Evolutionary conservation across 192 early-diverging fungal species (phyloP), one percentile per base, ranked within the genome.

Genomic region (Diversispora epigaea): DNA sequence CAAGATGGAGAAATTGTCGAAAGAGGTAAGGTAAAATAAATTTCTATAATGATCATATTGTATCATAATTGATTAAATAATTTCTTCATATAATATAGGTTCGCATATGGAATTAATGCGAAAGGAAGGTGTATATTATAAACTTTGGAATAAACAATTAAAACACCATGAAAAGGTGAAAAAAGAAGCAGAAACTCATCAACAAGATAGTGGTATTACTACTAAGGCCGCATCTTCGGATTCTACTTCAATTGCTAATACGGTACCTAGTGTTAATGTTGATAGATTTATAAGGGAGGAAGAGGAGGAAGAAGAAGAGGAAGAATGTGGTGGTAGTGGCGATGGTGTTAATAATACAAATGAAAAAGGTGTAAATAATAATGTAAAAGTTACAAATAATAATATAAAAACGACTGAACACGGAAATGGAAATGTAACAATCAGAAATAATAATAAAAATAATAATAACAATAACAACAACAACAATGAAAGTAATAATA

Each of bases 1-100:
- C 82, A 87, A 60, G 84, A 90, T 19, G 94, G 93, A 3, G 74
- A 84, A 57, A 86, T 95, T 4, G 86, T 87, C 41, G 93, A 95
- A 82, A 71, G 83, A 21, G 93, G 93, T 14, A 86, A 45, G 47
- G 19, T 22, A 14, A 21, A 46, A 68, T 25, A 47, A 44, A 25
- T 68, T 5, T 32, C 21, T 25, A 49, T 79, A 4, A 82, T 80
- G 7, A 80, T 0, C 57, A 1, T n/a, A 4, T 25, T 32, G 17
- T 41, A 17, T 40, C 21, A 19, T 60, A 4, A 60, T 63, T 22
- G 14, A 41, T 14, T 50, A 50, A 12, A 50, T 5, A 50, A 50
- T 12, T 41, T 43, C 15, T 15, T 63, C 17, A 40, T 17, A 17
- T 40, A 40, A 40, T 41, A 63, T 40, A 63, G 61, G 61, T 40